These are phyloP conservation scores for Sclerotinia sclerotiorum DNA, from an alignment of 2,329 filamentous ascomycete species.

Conservation along the genomic window DNA sequence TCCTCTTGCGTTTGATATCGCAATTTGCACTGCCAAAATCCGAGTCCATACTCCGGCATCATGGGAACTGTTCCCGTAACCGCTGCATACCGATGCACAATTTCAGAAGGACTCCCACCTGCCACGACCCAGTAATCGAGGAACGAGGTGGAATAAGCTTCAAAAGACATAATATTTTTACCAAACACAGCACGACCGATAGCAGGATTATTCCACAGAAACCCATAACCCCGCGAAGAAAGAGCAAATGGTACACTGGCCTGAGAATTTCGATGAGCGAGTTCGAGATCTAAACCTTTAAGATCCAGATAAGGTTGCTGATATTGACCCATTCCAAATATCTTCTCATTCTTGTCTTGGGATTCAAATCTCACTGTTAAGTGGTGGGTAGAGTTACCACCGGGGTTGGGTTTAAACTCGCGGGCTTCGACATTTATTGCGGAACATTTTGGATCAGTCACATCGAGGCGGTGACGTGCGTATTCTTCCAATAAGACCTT, in stretches of 20 bases:
- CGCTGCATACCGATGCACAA: constrained; percentile 55
- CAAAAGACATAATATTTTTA: constrained; percentile 60
- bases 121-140: constrained; percentile 67
- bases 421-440: constrained; percentile 52
- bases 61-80: constrained; percentile 60
- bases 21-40: constrained; percentile 69
- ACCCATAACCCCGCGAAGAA: constrained; percentile 59
- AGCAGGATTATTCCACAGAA: constrained; percentile 66
- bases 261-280: constrained; percentile 66
- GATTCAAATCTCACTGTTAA: constrained; percentile 60
- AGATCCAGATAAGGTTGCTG: constrained; percentile 63
- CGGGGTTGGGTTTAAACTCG: constrained; percentile 50
- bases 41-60: constrained; percentile 68
- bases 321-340: constrained; percentile 71
- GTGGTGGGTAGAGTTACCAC: constrained; percentile 49
- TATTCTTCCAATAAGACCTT: constrained; percentile 52
- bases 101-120: constrained; percentile 54
- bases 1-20: constrained; percentile 67
- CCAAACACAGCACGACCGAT: constrained; percentile 61
- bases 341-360: constrained; percentile 53
- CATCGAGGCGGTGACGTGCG: constrained; percentile 49
- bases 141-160: constrained; percentile 56
- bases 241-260: constrained; percentile 63
- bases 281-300: constrained; percentile 61
- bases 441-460: constrained; percentile 51